phyloP scores from a whole-genome alignment of 1,284 basidiomycete species.

The Cryptococcus maquisensis region DNA sequence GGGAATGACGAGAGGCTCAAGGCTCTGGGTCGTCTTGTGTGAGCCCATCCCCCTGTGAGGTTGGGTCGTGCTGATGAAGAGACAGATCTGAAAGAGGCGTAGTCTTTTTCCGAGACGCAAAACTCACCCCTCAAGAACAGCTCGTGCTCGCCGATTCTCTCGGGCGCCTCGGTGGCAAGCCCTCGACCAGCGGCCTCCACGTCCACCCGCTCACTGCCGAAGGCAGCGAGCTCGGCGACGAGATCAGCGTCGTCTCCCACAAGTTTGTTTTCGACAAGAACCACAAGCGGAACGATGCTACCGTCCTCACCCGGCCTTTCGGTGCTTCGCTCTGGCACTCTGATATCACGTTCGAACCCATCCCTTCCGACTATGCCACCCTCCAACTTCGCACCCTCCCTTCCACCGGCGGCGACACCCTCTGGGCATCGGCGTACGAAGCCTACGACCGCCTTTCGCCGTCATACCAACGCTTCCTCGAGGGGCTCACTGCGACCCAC shows the following conservation, averaged over 20 bases:
- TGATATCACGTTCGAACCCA: slow-evolving; percentile 66
- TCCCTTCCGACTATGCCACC: slow-evolving; percentile 53
- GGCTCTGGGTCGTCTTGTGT: slow-evolving; percentile 36
- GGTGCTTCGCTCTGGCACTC: slow-evolving; percentile 31
- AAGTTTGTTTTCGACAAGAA: slow-evolving; percentile 26
- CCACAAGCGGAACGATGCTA: slow-evolving; percentile 16
- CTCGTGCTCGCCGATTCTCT: slow-evolving; percentile 53
- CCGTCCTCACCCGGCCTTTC: slow-evolving; percentile 13
- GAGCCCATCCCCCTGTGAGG: slow-evolving; percentile 8
- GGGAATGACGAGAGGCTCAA: slow-evolving; percentile 24
- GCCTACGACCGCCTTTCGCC: slow-evolving; percentile 56
- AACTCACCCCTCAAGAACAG: slow-evolving; percentile 50
- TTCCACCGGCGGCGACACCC: slow-evolving; percentile 38
- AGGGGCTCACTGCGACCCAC: slow-evolving; percentile 53
- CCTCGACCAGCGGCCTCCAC: slow-evolving; percentile 57
- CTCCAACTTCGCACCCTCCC: slow-evolving; percentile 26
- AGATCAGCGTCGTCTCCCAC: slow-evolving; percentile 32
- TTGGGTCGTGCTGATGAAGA: neutral
- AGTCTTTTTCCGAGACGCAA: slow-evolving; percentile 61
- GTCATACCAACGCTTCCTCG: slow-evolving; percentile 27
- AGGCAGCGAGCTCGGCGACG: slow-evolving; percentile 32
- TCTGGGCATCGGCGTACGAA: slow-evolving; percentile 57
- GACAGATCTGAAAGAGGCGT: slow-evolving; percentile 60
- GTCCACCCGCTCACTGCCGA: slow-evolving; percentile 62
- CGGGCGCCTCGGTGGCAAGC: slow-evolving; percentile 59